Conservation (phyloP, 1,139 yeast species). For the Pichia sp. region DNA sequence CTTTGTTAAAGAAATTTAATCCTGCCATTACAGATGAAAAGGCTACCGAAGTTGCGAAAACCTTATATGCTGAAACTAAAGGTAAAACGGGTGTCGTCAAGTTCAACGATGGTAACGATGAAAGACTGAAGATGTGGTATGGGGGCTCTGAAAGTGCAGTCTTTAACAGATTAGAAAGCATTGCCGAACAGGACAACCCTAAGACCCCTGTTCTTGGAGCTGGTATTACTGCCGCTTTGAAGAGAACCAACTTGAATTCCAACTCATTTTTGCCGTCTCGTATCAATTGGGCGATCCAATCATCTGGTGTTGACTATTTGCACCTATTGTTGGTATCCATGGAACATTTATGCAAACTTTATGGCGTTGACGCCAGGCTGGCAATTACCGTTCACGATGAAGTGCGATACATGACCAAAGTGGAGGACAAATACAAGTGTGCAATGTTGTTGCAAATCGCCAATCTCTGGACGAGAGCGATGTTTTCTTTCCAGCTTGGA, state of each 20-base stretch:
- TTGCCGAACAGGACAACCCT: constrained; percentile 82
- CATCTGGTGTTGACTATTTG: constrained; percentile 94
- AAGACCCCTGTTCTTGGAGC: constrained; percentile 92
- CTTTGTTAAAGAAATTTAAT: constrained; percentile 76
- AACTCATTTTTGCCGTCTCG: constrained; percentile 79
- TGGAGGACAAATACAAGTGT: constrained; percentile 66
- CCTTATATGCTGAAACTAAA: constrained; percentile 75
- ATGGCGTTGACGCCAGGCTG: constrained; percentile 70
- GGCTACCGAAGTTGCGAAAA: constrained; percentile 63
- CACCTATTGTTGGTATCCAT: constrained; percentile 81
- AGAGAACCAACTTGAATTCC: constrained; percentile 57
- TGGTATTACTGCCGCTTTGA: constrained; percentile 82
- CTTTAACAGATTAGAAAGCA: constrained; percentile 81
- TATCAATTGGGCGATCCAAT: constrained; percentile 96
- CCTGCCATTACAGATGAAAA: constrained; percentile 62
- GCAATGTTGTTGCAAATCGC: constrained; percentile 84
- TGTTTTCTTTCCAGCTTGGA: constrained; percentile 91
- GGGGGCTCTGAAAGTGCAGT: constrained; percentile 95
- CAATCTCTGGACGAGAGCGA: constrained; percentile 93
- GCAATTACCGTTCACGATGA: constrained; percentile 94
- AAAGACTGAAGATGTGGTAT: constrained; percentile 52
- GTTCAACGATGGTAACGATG: constrained; percentile 1
- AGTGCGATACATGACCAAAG: constrained; percentile 71
- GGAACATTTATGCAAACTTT: constrained; percentile 71
- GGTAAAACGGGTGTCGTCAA: constrained; percentile 48